Conservation (phyloP, 176 grass and related monocot genomes). For the Otatea glauca region DNA sequence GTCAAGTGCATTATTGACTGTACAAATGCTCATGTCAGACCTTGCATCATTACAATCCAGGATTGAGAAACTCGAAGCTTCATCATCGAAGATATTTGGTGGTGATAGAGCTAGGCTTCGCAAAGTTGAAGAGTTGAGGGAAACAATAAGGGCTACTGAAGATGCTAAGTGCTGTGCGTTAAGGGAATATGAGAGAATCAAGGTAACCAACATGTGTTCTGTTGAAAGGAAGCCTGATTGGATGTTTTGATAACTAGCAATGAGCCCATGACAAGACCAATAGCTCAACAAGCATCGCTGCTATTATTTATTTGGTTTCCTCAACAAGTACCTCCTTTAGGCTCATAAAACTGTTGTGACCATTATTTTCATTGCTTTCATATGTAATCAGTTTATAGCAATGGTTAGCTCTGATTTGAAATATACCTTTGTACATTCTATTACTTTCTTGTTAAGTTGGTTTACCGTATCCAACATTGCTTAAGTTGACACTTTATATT, state of each 20-base stretch:
- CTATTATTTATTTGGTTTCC: neutral
- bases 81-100: conserved; percentile 91
- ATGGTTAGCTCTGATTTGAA: conserved; percentile 15
- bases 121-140: conserved; percentile 79
- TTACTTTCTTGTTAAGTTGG: neutral
- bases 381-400: conserved; percentile 3
- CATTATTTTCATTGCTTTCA: neutral
- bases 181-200: conserved; percentile 94
- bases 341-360: conserved; percentile 3
- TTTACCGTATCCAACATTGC: neutral
- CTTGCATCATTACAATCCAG: conserved; percentile 71
- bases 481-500: conserved; percentile 29
- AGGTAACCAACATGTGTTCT: conserved; percentile 58
- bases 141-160: conserved; percentile 89
- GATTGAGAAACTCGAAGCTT: conserved; percentile 87
- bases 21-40: conserved; percentile 96
- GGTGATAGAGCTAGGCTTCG: conserved; percentile 79
- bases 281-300: neutral
- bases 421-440: conserved; percentile 11
- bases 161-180: conserved; percentile 84
- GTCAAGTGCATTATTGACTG: conserved; percentile 87
- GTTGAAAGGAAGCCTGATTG: neutral
- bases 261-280: neutral
- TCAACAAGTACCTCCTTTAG: neutral
- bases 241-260: conserved; percentile 1